Conservation (phyloP, 441 rosid species). For the Raphanus hybrid region DNA sequence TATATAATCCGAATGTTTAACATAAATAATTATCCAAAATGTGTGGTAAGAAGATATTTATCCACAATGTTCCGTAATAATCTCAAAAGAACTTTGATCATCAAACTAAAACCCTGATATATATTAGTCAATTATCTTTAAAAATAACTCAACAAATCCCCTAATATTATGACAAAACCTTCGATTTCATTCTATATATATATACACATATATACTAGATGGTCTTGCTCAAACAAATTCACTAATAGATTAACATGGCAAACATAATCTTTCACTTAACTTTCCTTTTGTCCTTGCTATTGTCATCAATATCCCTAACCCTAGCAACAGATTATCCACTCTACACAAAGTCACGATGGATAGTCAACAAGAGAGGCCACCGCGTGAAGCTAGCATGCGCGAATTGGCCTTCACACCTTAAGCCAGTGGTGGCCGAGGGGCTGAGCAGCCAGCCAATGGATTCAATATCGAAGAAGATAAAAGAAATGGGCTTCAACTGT, state of each 20-base stretch:
- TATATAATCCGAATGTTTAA: too few relatives aligned
- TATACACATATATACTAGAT: slow-evolving; percentile 10
- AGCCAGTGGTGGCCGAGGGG: slow-evolving; percentile 78
- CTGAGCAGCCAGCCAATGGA: slow-evolving; percentile 73
- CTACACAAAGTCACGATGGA: slow-evolving; percentile 71
- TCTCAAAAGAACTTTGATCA: slow-evolving; percentile 4
- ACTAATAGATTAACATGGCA: slow-evolving; percentile 29
- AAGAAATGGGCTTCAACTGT: slow-evolving; percentile 74
- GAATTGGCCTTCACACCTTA: slow-evolving; percentile 78
- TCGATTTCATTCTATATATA: background rate
- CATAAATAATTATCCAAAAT: background rate
- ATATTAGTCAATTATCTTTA: slow-evolving; percentile 21
- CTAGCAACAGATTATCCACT: slow-evolving; percentile 50
- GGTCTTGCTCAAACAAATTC: background rate
- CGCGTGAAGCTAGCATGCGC: slow-evolving; percentile 82
- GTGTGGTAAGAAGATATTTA: slow-evolving; percentile 25
- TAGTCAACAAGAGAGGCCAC: slow-evolving; percentile 58
- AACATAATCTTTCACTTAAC: background rate
- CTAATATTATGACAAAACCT: slow-evolving; percentile 14
- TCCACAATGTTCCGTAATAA: slow-evolving; percentile 27
- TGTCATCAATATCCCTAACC: slow-evolving; percentile 20
- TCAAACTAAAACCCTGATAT: slow-evolving; percentile 20
- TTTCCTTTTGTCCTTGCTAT: slow-evolving; percentile 3
- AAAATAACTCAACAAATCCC: slow-evolving; percentile 20
- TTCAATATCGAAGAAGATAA: slow-evolving; percentile 47